A percentile compares a stretch with the other conserved stretches of the same genome.
Evolutionary conservation across 805 yeast species (phyloP).

Genomic region (Saccharomycopsis malanga): DNA sequence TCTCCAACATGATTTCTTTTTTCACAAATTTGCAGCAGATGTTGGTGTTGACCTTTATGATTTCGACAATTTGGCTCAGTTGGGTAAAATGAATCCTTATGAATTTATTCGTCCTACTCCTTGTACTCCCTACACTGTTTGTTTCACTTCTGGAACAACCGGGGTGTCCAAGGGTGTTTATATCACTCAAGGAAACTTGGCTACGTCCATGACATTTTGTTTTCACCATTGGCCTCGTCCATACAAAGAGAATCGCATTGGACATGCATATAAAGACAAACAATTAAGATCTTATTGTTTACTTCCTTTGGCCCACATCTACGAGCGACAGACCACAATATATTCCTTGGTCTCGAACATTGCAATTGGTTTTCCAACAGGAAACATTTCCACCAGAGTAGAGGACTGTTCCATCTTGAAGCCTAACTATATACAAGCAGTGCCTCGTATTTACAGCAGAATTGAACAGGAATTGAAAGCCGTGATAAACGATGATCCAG

Average conservation of each 20-base stretch:
- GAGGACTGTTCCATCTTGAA: constrained; percentile 44
- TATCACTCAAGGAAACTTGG: constrained; percentile 49
- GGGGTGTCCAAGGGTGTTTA: constrained; percentile 79
- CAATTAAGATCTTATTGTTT: constrained; percentile 33
- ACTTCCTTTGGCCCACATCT: constrained; percentile 53
- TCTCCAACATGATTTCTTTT: constrained; percentile 1
- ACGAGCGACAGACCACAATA: constrained; percentile 41
- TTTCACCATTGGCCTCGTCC: constrained; percentile 27
- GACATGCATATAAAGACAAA: not conserved
- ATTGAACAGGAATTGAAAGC: constrained; percentile 33
- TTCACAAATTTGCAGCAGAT: constrained; percentile 6
- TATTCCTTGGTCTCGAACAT: constrained; percentile 37
- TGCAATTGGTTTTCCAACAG: constrained; percentile 41
- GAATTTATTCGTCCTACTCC: constrained; percentile 37
- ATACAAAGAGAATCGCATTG: constrained; percentile 20
- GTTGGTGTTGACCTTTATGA: constrained; percentile 30
- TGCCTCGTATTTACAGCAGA: constrained; percentile 49
- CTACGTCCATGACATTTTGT: constrained; percentile 30
- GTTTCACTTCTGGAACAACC: constrained; percentile 72
- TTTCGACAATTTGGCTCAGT: constrained; percentile 27
- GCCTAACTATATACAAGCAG: constrained; percentile 43
- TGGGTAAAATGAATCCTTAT: constrained; percentile 30
- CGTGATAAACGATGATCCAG: constrained; percentile 33
- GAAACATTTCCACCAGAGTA: constrained; percentile 36
- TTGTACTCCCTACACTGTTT: constrained; percentile 45